Conservation (phyloP, 2,329 filamentous ascomycete genomes). For the Bipolaris victoriae region DNA sequence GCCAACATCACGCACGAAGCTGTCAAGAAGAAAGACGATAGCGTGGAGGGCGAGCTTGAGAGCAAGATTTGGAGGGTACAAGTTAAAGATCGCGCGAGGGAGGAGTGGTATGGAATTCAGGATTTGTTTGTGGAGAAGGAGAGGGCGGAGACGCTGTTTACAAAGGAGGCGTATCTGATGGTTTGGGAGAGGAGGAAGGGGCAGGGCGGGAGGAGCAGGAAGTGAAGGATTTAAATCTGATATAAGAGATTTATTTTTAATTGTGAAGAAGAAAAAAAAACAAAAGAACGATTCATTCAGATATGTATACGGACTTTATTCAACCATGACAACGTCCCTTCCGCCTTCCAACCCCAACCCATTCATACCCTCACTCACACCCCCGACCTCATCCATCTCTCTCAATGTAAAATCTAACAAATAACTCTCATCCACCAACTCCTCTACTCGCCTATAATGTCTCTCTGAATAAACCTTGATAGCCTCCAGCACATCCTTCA, state of each 20-base stretch:
- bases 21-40: slow-evolving; percentile 76
- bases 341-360: slow-evolving; percentile 18
- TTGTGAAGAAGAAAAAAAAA: no score
- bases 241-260: no score
- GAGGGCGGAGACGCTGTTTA: slow-evolving; percentile 85
- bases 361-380: slow-evolving; percentile 35
- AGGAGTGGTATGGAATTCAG: slow-evolving; percentile 92
- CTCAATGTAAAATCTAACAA: slow-evolving; percentile 89
- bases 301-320: slow-evolving; percentile 13
- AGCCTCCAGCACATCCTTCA: slow-evolving; percentile 87
- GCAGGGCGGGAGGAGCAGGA: slow-evolving; percentile 4
- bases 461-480: slow-evolving; percentile 89
- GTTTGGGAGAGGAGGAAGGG: slow-evolving; percentile 85
- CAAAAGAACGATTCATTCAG: no score
- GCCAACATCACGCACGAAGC: slow-evolving; percentile 93
- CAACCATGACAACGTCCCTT: slow-evolving; percentile 41
- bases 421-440: slow-evolving; percentile 92
- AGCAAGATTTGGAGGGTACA: slow-evolving; percentile 96
- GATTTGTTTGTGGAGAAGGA: slow-evolving; percentile 92
- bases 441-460: slow-evolving; percentile 88
- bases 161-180: slow-evolving; percentile 94
- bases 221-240: no score
- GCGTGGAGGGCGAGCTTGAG: slow-evolving; percentile 86
- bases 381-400: slow-evolving; percentile 80
- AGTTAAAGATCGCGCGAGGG: slow-evolving; percentile 77